Evolutionary conservation across 805 yeast species (phyloP).

Genomic region (Cyberlindnera lachancei): DNA sequence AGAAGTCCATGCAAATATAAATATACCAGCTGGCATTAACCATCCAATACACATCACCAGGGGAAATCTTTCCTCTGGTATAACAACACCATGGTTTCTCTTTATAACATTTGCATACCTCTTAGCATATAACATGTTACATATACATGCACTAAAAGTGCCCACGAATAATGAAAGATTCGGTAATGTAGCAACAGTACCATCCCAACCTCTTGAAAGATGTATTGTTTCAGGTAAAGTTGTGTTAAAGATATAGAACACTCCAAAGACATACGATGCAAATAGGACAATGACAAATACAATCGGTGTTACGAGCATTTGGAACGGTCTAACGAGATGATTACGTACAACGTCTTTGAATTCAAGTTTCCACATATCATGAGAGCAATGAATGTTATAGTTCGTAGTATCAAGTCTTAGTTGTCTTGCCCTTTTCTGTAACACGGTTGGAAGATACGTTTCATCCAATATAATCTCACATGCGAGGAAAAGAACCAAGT

Average conservation of each 20-base stretch:
- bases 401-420: conserved; percentile 7
- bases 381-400: conserved; percentile 11
- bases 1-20: conserved; percentile 60
- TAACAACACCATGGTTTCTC: conserved; percentile 37
- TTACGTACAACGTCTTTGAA: conserved; percentile 9
- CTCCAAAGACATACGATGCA: conserved; percentile 42
- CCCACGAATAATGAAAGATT: conserved; percentile 33
- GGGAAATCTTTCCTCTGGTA: conserved; percentile 55
- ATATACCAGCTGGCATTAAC: conserved; percentile 45
- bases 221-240: conserved; percentile 34
- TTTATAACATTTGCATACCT: conserved; percentile 29
- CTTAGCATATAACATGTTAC: conserved; percentile 24
- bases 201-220: conserved; percentile 24
- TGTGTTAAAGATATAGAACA: conserved; percentile 37
- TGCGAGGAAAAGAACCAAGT: conserved; percentile 25
- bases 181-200: conserved; percentile 27
- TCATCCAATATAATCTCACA: conserved; percentile 29
- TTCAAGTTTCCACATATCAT: conserved; percentile 14
- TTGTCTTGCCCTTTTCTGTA: conserved; percentile 8
- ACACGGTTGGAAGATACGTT: conserved; percentile 11
- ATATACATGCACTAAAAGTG: conserved; percentile 25
- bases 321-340: conserved; percentile 15
- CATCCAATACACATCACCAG: conserved; percentile 41
- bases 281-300: conserved; percentile 36
- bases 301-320: conserved; percentile 22